phyloP scores from a whole-genome alignment of 495 filamentous ascomycete species.

The Tuber magnatum region DNA sequence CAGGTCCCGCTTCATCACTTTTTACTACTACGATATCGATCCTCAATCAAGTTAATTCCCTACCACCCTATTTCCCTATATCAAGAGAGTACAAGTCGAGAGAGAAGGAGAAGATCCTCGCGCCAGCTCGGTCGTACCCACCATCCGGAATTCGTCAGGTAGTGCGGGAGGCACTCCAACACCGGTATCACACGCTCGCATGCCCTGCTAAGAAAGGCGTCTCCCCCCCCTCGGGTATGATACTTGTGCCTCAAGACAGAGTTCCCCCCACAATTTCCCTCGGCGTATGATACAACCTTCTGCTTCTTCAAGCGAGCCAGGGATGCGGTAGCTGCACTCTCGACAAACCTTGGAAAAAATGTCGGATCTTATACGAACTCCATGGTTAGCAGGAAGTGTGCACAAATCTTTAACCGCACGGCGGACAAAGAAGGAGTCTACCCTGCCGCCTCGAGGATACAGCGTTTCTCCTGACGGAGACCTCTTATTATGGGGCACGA shows the following conservation, averaged over 20 bases:
- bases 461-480: background rate
- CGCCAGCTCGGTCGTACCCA: too few species aligned
- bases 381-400: background rate
- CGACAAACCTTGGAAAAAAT: background rate
- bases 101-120: too few species aligned
- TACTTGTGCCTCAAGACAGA: background rate
- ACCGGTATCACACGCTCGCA: background rate
- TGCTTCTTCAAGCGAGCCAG: background rate
- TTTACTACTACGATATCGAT: too few species aligned
- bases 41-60: too few species aligned
- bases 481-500: background rate
- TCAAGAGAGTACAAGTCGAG: too few species aligned
- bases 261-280: background rate
- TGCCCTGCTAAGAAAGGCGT: background rate
- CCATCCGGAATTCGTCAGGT: too few species aligned
- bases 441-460: background rate
- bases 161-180: too few species aligned
- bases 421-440: background rate
- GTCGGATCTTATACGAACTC: background rate
- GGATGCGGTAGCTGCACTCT: background rate
- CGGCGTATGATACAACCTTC: background rate
- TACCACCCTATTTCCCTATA: too few species aligned
- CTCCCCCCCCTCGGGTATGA: too few species aligned
- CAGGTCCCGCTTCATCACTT: too few species aligned
- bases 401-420: background rate